A percentile compares a stretch with the other conserved stretches of the same genome.
phyloP scores from a whole-genome alignment of 169 alveolate species.

The Plasmodium gaboni region DNA sequence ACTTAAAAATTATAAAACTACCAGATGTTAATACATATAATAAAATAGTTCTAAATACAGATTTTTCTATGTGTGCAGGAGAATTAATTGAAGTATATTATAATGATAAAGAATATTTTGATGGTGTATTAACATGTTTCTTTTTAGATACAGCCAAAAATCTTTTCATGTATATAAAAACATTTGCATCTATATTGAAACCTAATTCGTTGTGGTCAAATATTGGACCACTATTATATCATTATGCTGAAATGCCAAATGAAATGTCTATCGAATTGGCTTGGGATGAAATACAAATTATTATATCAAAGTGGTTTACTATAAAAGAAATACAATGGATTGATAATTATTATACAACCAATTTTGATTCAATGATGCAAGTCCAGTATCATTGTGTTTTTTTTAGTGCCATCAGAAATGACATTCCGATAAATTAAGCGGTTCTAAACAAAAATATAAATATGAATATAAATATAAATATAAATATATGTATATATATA shows the following conservation, averaged over 20 bases:
- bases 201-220: conserved; percentile 97
- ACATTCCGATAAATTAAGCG: conserved; percentile 32
- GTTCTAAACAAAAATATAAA: neutral
- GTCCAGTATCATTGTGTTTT: conserved; percentile 91
- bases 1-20: conserved; percentile 87
- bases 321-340: conserved; percentile 88
- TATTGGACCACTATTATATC: conserved; percentile 98
- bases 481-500: no score
- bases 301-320: conserved; percentile 88
- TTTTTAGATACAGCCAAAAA: conserved; percentile 99
- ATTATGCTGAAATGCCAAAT: conserved; percentile 94
- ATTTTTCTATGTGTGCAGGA: conserved; percentile 97
- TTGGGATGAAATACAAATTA: conserved; percentile 93
- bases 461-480: neutral
- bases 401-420: conserved; percentile 91
- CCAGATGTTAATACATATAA: conserved; percentile 95
- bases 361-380: conserved; percentile 91
- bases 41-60: conserved; percentile 77
- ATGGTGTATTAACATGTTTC: conserved; percentile 96
- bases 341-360: conserved; percentile 92
- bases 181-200: conserved; percentile 92
- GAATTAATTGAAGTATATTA: conserved; percentile 94
- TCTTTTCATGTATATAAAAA: conserved; percentile 94
- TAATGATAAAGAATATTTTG: conserved; percentile 88
- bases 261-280: conserved; percentile 94